Conservation (phyloP, 306 rosid species). For the Oemleria cerasiformis region DNA sequence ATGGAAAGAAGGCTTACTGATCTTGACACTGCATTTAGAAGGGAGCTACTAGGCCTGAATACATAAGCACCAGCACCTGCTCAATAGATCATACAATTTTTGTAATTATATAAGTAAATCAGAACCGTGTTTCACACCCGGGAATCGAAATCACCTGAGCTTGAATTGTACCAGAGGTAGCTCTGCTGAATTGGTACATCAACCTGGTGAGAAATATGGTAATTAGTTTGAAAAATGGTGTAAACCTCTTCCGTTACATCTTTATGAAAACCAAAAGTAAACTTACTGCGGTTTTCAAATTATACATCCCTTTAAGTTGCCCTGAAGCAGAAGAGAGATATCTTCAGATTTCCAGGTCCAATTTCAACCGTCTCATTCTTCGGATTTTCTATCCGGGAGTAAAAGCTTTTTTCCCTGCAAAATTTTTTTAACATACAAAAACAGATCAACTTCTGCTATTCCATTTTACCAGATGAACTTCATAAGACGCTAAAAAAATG, state of each 20-base stretch:
- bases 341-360: constrained; percentile 59
- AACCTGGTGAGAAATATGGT: constrained; percentile 32
- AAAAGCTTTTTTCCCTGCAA: constrained; percentile 27
- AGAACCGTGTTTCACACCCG: constrained; percentile 39
- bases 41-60: constrained; percentile 62
- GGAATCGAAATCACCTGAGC: neutral
- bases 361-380: constrained; percentile 33
- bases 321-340: constrained; percentile 66
- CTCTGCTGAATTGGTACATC: constrained; percentile 68
- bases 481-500: constrained; percentile 1
- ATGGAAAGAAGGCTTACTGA: constrained; percentile 43
- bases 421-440: constrained; percentile 9
- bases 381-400: constrained; percentile 19
- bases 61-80: constrained; percentile 83
- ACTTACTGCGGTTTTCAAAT: constrained; percentile 53
- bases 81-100: constrained; percentile 6
- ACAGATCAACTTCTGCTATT: neutral
- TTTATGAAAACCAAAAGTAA: too few relatives aligned
- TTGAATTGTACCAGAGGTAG: constrained; percentile 69
- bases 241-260: too few relatives aligned
- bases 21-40: constrained; percentile 61
- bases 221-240: constrained; percentile 1
- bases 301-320: constrained; percentile 51
- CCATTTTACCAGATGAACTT: neutral
- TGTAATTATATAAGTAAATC: neutral